Base-by-base conservation (phyloP, 1,284 basidiomycete species). In the Takashimella tepidaria region DNA sequence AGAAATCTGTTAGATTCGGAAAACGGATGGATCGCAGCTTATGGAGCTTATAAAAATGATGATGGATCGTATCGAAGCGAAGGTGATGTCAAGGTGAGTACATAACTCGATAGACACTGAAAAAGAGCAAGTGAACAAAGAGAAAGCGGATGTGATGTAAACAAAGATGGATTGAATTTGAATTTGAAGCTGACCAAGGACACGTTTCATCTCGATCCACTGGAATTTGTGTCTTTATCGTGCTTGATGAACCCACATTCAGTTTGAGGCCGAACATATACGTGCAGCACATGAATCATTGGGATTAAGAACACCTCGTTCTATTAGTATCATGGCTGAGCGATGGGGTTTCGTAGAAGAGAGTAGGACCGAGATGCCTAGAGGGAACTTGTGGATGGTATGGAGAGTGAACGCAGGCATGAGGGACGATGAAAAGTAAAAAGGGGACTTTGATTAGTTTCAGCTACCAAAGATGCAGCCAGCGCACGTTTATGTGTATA, bases 381-480 rank as follows among this genome's bases (percentile, higher is more conserved):
- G 62, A 51, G 70, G 70, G n/a, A 72, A 72, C 51, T 54, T 66
- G 57, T 69, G 61, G 54, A 63, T 70, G 4, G 61, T 72, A 25
- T 72, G 68, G 67, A 53, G 62, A 3, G 62, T 37, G 31, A 37
- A 37, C n/a, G n/a, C n/a, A n/a, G n/a, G n/a, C n/a, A n/a, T n/a
- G n/a, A n/a, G n/a, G n/a, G n/a, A n/a, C n/a, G n/a, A n/a, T n/a
- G n/a, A n/a, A n/a, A n/a, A n/a, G n/a, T n/a, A n/a, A n/a, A n/a
- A n/a, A n/a, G n/a, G n/a, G n/a, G n/a, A n/a, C n/a, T n/a, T n/a
- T n/a, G n/a, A n/a, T n/a, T n/a, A n/a, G n/a, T n/a, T n/a, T n/a
- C n/a, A n/a, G n/a, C n/a, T n/a, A n/a, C n/a, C n/a, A n/a, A n/a
- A n/a, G n/a, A n/a, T n/a, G n/a, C n/a, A n/a, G n/a, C n/a, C n/a